These are phyloP conservation scores for Inonotus hispidus DNA, from an alignment of 1,284 basidiomycete genomes.

Conservation along the genomic window DNA sequence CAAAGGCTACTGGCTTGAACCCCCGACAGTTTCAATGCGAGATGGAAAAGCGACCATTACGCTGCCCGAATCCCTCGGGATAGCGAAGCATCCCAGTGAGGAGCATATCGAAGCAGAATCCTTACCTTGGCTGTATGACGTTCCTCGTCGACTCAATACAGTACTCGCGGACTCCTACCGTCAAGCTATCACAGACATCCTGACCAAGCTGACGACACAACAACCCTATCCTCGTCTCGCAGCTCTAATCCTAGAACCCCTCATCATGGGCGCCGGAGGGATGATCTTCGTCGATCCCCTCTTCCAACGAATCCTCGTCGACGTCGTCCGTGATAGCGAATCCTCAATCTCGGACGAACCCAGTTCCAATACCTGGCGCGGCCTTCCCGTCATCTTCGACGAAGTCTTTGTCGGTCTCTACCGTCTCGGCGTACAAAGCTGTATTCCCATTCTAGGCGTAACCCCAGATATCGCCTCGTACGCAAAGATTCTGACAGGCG, in stretches of 20 bases:
- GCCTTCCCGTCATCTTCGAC: slow-evolving; percentile 91
- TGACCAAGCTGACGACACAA: slow-evolving; percentile 33
- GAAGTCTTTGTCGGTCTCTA: slow-evolving; percentile 94
- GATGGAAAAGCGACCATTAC: slow-evolving; percentile 56
- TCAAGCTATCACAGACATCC: slow-evolving; percentile 48
- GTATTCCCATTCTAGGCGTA: slow-evolving; percentile 61
- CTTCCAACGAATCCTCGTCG: slow-evolving; percentile 86
- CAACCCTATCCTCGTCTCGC: slow-evolving; percentile 43
- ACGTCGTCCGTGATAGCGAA: slow-evolving; percentile 59
- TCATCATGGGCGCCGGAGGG: slow-evolving; percentile 93
- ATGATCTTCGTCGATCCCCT: slow-evolving; percentile 98
- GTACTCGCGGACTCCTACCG: slow-evolving; percentile 66
- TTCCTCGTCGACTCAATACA: slow-evolving; percentile 55
- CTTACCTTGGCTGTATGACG: slow-evolving; percentile 68
- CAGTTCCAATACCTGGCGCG: slow-evolving; percentile 56
- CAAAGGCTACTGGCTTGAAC: slow-evolving; percentile 91
- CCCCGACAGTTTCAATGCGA: slow-evolving; percentile 71
- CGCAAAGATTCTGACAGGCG: slow-evolving; percentile 94
- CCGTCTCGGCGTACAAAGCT: slow-evolving; percentile 73
- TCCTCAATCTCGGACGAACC: slow-evolving; percentile 19
- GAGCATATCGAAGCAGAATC: slow-evolving; percentile 35
- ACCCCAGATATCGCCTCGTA: slow-evolving; percentile 86
- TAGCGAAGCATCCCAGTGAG: slow-evolving; percentile 25
- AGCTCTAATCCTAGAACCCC: slow-evolving; percentile 86
- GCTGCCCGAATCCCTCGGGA: slow-evolving; percentile 47